Evolutionary conservation across 2,329 filamentous ascomycete species (phyloP).

Genomic region (Diaporthe humulicola): DNA sequence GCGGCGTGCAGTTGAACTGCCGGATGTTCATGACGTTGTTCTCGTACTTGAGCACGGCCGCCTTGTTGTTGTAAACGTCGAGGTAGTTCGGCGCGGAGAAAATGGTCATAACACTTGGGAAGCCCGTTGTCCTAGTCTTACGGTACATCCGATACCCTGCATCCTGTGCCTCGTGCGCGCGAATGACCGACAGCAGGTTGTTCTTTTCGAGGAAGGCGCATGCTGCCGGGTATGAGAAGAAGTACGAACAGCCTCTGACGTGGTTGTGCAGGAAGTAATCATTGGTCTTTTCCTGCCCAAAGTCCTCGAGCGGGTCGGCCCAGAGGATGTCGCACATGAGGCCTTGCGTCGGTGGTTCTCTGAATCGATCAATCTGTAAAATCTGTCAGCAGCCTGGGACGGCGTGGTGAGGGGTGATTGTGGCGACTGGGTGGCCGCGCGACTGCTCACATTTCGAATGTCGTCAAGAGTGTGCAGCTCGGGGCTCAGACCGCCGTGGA

Average conservation of each 20-base stretch:
- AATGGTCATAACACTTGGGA: conserved; percentile 99
- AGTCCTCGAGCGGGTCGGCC: conserved; percentile 98
- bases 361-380: conserved; percentile 91
- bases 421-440: conserved; percentile 5
- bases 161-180: conserved; percentile 98
- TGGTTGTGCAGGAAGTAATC: conserved; percentile 99
- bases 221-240: conserved; percentile 97
- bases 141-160: conserved; percentile 99
- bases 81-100: conserved; percentile 99
- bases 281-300: conserved; percentile 97
- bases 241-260: conserved; percentile 98
- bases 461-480: conserved; percentile 97
- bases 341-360: conserved; percentile 95
- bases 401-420: background rate
- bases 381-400: conserved; percentile 39
- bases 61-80: conserved; percentile 99
- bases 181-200: conserved; percentile 95
- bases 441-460: conserved; percentile 79
- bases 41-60: conserved; percentile 98
- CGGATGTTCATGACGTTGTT: conserved; percentile 99
- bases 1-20: conserved; percentile 99
- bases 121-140: conserved; percentile 97
- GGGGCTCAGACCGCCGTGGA: conserved; percentile 95
- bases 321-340: conserved; percentile 99
- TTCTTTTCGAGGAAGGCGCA: conserved; percentile 99